Evolutionary conservation across 1,284 basidiomycete species (phyloP), one percentile per base, ranked within the genome.

Genomic region (Golubevia sp.): DNA sequence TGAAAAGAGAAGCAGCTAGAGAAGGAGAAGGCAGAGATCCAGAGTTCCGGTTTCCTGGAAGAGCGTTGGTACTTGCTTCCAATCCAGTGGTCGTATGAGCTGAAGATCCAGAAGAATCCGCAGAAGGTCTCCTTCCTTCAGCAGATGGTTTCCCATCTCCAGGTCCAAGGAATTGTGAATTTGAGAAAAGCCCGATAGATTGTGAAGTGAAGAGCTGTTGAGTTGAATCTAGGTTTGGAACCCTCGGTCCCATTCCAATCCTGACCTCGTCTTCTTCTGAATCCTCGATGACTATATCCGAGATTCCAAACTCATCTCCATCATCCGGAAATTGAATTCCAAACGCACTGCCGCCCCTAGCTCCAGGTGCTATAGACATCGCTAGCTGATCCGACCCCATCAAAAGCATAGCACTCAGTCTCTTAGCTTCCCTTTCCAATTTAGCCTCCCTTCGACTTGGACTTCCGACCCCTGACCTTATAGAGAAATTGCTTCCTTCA

Each of bases 341-440:
- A 62, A 69, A 38, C 0, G 65, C 65, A 18, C 67, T 18, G 38
- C 65, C 67, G 2, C 70, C 68, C 8, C 70, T 49, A 6, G 70
- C 70, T 3, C 65, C 70, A 0, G 70, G 70, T 2, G 70, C 70
- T 49, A 72, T 26, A 50, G 56, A 66, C 7, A 72, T 53, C 30
- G 70, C 68, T 1, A 72, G 44, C 1, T 67, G 67, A 53, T 72
- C 68, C n/a, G 70, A 72, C 0, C 70, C 70, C 0, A 61, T 66
- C 1, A 72, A 56, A 18, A 72, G 58, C 70, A 72, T 67, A 1
- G 70, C 68, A 54, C 67, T 70, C 2, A 72, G 61, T 1, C 67
- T 20, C 3, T 64, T 50, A 6, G 63, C 70, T 49, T 70, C 66
- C 23, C 66, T 34, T 70, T 44, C 38, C 38, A 44, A 44, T 44